Evolutionary conservation across 768 basidiomycete genomes (phyloP), one percentile per base, ranked within the genome.

Genomic region (Lentinus brumalis): DNA sequence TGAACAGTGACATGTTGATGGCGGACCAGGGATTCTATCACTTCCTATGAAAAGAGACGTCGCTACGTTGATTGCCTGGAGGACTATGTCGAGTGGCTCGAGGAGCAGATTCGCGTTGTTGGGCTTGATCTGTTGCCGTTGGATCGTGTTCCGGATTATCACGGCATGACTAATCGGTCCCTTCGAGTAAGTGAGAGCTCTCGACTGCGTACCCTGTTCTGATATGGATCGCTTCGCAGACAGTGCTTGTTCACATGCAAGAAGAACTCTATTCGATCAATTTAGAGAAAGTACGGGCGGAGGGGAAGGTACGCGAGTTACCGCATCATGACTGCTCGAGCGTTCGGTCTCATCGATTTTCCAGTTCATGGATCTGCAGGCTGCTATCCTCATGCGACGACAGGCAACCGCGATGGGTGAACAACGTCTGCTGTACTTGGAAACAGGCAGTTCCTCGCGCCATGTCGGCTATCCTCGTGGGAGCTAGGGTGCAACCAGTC

Each of bases 21-120:
- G 15, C 26, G 21, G n/a, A n/a, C 11, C 55, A 88, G 87, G 1
- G 89, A 90, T 53, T 79, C 79, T n/a, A 89, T 91, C 57, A 86
- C 89, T 3, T 89, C 88, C 5, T 89, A 91, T 66, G 89, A 91
- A 66, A 90, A 90, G 67, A 90, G 89, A 66, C 76, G 89, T 2
- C 81, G 86, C 66, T 90, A 91, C 67, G 78, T 91, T 21, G 87
- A 88, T 65, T 88, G 86, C 64, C 73, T 91, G 6, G 89, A 91
- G 64, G 82, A 87, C 59, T 91, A 90, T 69, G 82, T 89, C 14
- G 68, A 79, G 31, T 89, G 84, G 66, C 76, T 90, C 11, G 87
- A 88, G 62, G 78, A 88, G 31, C 86, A 87, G 59, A 75, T 88
- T 42, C 74, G 74, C 0, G 66, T 89, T 12, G 72, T 83, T 5